Conservation (phyloP, 108 stramenopile genomes). For the Mayamaea pseudoterrestris region DNA sequence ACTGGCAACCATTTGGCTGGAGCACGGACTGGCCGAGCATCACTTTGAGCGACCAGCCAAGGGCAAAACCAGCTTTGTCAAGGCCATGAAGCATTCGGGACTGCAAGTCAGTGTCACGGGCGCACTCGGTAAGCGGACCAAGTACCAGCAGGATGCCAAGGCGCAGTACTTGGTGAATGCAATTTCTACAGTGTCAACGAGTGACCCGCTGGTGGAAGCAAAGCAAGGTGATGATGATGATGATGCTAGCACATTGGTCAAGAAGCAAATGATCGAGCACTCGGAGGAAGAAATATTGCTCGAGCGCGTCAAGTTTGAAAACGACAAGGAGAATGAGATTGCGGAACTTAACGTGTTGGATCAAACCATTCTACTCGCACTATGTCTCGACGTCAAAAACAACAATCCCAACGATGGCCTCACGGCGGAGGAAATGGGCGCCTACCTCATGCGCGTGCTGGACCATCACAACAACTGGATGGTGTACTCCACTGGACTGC, state of each 20-base stretch:
- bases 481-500: conserved; percentile 86
- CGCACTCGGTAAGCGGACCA: conserved; percentile 81
- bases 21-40: conserved; percentile 83
- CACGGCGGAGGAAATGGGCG: conserved; percentile 93
- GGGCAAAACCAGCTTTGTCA: conserved; percentile 42
- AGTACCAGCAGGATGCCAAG: conserved; percentile 69
- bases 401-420: conserved; percentile 88
- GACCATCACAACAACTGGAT: conserved; percentile 86
- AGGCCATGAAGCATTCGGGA: conserved; percentile 40
- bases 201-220: not conserved
- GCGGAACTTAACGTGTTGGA: conserved; percentile 56
- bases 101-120: conserved; percentile 73
- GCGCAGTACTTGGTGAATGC: conserved; percentile 82
- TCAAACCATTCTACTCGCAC: conserved; percentile 78
- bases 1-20: conserved; percentile 49
- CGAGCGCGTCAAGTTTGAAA: conserved; percentile 71
- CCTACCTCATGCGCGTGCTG: conserved; percentile 83
- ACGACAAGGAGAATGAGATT: conserved; percentile 44
- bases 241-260: not conserved
- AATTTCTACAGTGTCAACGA: conserved; percentile 18
- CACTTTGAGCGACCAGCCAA: conserved; percentile 54
- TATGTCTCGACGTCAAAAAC: conserved; percentile 95
- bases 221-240: too few relatives aligned
- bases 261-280: conserved; percentile 18
- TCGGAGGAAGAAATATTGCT: conserved; percentile 75